Base-by-base conservation (phyloP, 768 basidiomycete species). In the Calocybe gangraenosa region DNA sequence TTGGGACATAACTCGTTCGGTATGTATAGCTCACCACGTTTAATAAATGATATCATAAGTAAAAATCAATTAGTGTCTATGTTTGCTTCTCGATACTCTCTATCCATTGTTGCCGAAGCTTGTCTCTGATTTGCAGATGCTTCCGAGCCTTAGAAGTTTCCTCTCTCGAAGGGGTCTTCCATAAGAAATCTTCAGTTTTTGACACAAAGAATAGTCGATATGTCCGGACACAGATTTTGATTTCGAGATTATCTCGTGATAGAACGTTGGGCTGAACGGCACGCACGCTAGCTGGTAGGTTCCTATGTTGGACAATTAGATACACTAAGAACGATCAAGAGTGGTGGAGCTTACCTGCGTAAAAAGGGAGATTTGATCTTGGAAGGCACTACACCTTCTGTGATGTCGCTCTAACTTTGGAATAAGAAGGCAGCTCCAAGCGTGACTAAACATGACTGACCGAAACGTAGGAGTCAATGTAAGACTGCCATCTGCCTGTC, bases 131-230 rank as follows among this genome's bases (percentile, higher is more conserved):
- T 40, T 59, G 53, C 25, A 74, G 58, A 30, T 56, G 58, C 37
- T 51, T 52, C 1, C 60, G 46, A 13, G 61, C 58, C 13, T 58
- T 62, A 38, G 66, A 66, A 21, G 60, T 60, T 51, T 80, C 78
- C 1, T 66, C 69, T 19, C 63, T 58, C 0, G 62, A 60, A 18
- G 69, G 63, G 11, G 69, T 57, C 44, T 74, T 75, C 68, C 74
- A 77, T 44, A 85, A 63, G 46, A 75, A 72, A 49, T 87, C 86
- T 53, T 84, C 86, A 36, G 81, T 82, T 19, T 69, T 58, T 2
- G 86, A 69, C 5, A 87, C 86, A 59, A 81, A 92, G 70, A 93
- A 92, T 11, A 92, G 64, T 25, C 84, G 74, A 61, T 92, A 92
- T 7, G 84, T 88, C 47, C 82, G 74, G 28, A 91, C 74, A 63